Base-by-base conservation (phyloP, 371 early-diverging fungal genomes). In the Syncephalastrum racemosum region DNA sequence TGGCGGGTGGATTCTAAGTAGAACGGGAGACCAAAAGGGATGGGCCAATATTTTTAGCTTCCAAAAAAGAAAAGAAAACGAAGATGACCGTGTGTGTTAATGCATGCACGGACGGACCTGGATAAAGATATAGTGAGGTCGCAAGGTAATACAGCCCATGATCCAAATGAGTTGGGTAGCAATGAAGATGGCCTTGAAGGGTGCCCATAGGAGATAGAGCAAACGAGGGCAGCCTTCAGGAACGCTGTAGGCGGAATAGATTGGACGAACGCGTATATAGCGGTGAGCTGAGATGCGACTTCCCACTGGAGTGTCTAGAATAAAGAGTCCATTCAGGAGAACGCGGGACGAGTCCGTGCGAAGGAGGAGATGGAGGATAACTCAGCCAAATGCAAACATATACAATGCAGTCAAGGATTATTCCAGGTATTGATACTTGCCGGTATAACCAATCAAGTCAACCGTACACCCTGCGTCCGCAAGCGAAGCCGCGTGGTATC, bases 1-100 rank as follows among this genome's bases (percentile, higher is more conserved):
- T 89, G 2, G 97, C 88, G 1, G 98, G 97, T 27, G 97, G 98
- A 64, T 95, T 97, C 96, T 97, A 78, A 31, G 16, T 24, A 23
- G 15, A 39, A 25, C n/a, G 8, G 4, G 14, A 49, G 42, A 53
- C 40, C 16, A 39, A n/a, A 53, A 4, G 20, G n/a, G 16, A n/a
- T 40, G 13, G 20, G 15, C 0, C n/a, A n/a, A 18, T 31, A 24
- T 25, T 53, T 31, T 43, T 51, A 44, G 23, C 19, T 52, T 13
- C 36, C n/a, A 41, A 19, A 42, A 24, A 43, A 45, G 44, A 42
- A 24, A 43, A 45, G 44, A 25, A 47, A 0, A 23, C 19, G 16
- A 5, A 23, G 45, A 23, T 12, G 1, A 13, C 13, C 48, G 16
- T 25, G 14, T 27, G 16, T 8, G 43, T 19, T 49, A 46, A 53